Conservation (phyloP, 192 early-diverging fungal genomes). For the Coemansia sp. region DNA sequence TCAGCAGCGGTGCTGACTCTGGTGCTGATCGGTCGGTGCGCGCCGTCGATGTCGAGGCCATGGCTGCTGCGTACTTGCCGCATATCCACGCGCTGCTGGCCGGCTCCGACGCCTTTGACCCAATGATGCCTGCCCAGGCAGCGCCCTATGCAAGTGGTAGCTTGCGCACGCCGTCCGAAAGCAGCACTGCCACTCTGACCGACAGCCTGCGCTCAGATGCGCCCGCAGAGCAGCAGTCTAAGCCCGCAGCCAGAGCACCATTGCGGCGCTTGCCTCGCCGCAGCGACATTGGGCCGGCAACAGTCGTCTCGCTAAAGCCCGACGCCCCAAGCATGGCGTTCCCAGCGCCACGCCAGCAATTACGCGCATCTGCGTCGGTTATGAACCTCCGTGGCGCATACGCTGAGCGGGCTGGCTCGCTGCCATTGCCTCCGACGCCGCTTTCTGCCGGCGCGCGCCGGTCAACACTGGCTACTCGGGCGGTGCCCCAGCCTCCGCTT, state of each 20-base stretch:
- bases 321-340: not conserved
- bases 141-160: no score
- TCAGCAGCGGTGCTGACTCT: conserved; percentile 8
- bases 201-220: not conserved
- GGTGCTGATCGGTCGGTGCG: conserved; percentile 11
- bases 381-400: not conserved
- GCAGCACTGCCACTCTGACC: conserved; percentile 27
- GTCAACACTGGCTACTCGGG: not conserved
- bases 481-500: not conserved
- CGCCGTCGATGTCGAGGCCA: conserved; percentile 31
- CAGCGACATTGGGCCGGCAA: conserved; percentile 18
- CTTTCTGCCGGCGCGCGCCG: not conserved
- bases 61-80: conserved; percentile 37
- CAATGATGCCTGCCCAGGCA: not conserved
- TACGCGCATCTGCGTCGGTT: conserved; percentile 9
- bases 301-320: not conserved
- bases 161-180: no score
- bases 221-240: not conserved
- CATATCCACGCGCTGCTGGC: conserved; percentile 14
- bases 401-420: not conserved
- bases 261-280: conserved; percentile 9
- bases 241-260: not conserved
- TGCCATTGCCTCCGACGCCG: not conserved
- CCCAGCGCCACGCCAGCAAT: conserved; percentile 4
- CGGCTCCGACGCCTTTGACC: not conserved